phyloP scores from a whole-genome alignment of 441 rosid species.

The Biscutella laevigata region DNA sequence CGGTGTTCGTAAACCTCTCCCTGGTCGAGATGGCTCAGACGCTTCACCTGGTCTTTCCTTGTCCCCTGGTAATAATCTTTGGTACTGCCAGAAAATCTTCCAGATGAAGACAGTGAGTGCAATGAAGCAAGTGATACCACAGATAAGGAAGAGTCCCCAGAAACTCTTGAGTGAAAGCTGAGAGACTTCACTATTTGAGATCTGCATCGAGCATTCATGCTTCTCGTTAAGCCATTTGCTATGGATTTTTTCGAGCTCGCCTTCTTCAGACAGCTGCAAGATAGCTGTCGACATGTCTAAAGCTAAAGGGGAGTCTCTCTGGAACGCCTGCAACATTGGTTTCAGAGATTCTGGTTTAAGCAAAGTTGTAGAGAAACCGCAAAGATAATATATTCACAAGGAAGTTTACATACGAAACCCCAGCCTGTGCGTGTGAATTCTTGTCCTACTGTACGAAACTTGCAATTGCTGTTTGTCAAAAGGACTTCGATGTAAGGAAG shows the following conservation, averaged over 20 bases:
- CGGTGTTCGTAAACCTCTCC: constrained; percentile 30
- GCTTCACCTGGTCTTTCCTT: constrained; percentile 38
- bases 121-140: constrained; percentile 59
- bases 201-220: constrained; percentile 45
- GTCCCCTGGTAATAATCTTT: constrained; percentile 40
- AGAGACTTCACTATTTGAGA: constrained; percentile 29
- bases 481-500: constrained; percentile 83
- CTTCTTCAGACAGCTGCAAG: constrained; percentile 82
- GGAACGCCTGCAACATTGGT: constrained; percentile 62
- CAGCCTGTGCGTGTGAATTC: constrained; percentile 93
- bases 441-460: constrained; percentile 73
- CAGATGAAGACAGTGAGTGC: constrained; percentile 54
- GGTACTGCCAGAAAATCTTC: constrained; percentile 51
- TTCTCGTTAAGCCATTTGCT: constrained; percentile 65
- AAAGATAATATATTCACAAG: background rate
- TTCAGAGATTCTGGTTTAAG: constrained; percentile 2
- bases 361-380: background rate
- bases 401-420: constrained; percentile 77
- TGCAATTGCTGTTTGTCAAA: constrained; percentile 55
- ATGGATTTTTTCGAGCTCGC: constrained; percentile 75
- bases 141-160: constrained; percentile 89
- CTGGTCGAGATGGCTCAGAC: constrained; percentile 41
- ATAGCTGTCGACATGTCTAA: constrained; percentile 90
- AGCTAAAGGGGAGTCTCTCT: constrained; percentile 89
- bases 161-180: constrained; percentile 77